A percentile compares a stretch with the other conserved stretches of the same genome.
phyloP scores from a whole-genome alignment of 495 filamentous ascomycete species.

The Penicillium riverlandense region DNA sequence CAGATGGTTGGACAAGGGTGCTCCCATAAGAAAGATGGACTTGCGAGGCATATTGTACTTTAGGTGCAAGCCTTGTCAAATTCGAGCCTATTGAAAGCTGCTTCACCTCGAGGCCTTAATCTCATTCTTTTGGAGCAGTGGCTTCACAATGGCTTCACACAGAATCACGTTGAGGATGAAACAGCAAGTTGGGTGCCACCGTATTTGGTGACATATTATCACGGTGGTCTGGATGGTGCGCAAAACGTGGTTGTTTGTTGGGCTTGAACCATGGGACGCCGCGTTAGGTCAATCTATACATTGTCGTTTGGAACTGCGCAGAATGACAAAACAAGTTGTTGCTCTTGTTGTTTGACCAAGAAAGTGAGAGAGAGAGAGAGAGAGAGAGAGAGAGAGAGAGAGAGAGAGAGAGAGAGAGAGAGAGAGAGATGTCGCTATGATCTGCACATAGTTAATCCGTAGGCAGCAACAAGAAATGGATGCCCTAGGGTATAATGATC shows the following conservation, averaged over 20 bases:
- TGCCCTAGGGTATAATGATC: constrained; percentile 1
- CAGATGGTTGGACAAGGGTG: constrained; percentile 47
- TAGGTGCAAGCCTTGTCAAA: too few species aligned
- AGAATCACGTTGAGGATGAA: neutral
- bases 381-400: too few species aligned
- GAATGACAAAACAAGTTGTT: too few species aligned
- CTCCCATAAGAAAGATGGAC: constrained; percentile 54
- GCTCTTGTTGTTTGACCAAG: too few species aligned
- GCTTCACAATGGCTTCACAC: too few species aligned
- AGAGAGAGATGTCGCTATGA: too few species aligned
- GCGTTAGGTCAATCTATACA: neutral
- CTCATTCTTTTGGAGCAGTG: too few species aligned
- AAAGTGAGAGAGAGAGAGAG: too few species aligned
- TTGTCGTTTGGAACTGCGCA: neutral
- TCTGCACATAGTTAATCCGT: neutral
- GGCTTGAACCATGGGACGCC: constrained; percentile 8
- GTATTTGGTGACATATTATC: neutral
- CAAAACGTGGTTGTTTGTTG: neutral
- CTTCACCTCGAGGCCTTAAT: too few species aligned
- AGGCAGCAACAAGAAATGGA: neutral
- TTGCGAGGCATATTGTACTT: constrained; percentile 33
- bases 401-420: too few species aligned
- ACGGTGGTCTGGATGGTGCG: neutral
- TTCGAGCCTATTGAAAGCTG: too few species aligned
- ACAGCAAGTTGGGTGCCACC: neutral